phyloP scores from a whole-genome alignment of 495 filamentous ascomycete species.

The Penicillium malachiteum region DNA sequence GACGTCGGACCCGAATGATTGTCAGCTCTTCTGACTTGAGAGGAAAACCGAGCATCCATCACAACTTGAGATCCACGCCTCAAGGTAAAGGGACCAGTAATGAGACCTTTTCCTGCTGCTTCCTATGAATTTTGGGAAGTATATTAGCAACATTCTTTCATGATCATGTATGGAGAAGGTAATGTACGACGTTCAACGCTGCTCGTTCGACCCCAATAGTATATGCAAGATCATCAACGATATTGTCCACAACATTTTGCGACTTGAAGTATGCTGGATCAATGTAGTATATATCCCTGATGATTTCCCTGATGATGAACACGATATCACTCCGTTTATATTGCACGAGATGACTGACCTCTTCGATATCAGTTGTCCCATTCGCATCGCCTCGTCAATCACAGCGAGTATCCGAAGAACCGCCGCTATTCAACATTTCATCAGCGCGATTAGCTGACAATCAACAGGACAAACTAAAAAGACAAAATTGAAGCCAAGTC shows the following conservation, averaged over 20 bases:
- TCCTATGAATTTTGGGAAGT: constrained; percentile 24
- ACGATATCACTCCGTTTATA: background rate
- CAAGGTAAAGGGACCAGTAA: constrained; percentile 54
- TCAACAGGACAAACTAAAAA: background rate
- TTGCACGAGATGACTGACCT: constrained; percentile 48
- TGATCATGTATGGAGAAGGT: constrained; percentile 22
- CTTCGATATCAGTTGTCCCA: constrained; percentile 68
- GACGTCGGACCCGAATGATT: background rate
- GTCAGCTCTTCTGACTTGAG: background rate
- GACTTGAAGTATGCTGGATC: constrained; percentile 75
- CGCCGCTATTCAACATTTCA: constrained; percentile 41
- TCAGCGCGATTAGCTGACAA: background rate
- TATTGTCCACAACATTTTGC: constrained; percentile 70
- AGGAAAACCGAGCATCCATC: constrained; percentile 21
- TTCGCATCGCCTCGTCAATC: constrained; percentile 64
- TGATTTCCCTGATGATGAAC: too few relatives aligned
- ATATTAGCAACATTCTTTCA: background rate
- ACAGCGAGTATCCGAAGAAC: constrained; percentile 68
- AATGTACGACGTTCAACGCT: constrained; percentile 48
- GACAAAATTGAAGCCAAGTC: background rate
- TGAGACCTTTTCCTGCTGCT: constrained; percentile 70
- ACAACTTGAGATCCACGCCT: constrained; percentile 21
- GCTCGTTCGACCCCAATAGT: constrained; percentile 53
- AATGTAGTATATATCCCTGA: constrained; percentile 88
- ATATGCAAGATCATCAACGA: constrained; percentile 82